phyloP scores from a whole-genome alignment of 179 eudicot species.

The Silene vulgaris region DNA sequence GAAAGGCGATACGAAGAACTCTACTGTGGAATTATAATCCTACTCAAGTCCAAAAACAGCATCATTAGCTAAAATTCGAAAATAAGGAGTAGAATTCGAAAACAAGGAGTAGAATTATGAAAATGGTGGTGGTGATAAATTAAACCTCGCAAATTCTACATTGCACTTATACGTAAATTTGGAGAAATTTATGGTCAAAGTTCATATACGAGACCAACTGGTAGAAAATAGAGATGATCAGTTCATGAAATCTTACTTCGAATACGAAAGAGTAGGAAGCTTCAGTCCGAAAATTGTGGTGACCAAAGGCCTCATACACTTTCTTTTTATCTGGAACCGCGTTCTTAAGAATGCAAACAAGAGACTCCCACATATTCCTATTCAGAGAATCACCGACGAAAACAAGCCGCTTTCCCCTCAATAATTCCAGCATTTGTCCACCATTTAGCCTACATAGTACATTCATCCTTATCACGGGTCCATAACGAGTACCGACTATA shows the following conservation, averaged over 20 bases:
- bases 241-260: slow-evolving; percentile 40
- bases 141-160: too few relatives aligned
- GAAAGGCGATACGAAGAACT: slow-evolving; percentile 88
- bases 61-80: not conserved
- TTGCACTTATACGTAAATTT: too few relatives aligned
- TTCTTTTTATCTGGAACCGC: slow-evolving; percentile 41
- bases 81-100: too few relatives aligned
- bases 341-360: slow-evolving; percentile 56
- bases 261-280: slow-evolving; percentile 81
- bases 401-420: slow-evolving; percentile 62
- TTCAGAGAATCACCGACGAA: slow-evolving; percentile 73
- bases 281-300: slow-evolving; percentile 57
- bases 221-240: too few relatives aligned
- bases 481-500: not conserved
- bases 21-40: slow-evolving; percentile 74
- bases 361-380: slow-evolving; percentile 81
- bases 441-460: slow-evolving; percentile 41
- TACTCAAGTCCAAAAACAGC: slow-evolving; percentile 22
- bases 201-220: too few relatives aligned
- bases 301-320: slow-evolving; percentile 70
- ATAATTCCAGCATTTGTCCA: slow-evolving; percentile 44
- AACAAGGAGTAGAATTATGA: too few relatives aligned
- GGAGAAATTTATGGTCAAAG: not conserved
- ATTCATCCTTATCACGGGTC: slow-evolving; percentile 15
- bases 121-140: too few relatives aligned